Conservation (phyloP, 306 rosid genomes). For the Pterocarpus macrocarpus region DNA sequence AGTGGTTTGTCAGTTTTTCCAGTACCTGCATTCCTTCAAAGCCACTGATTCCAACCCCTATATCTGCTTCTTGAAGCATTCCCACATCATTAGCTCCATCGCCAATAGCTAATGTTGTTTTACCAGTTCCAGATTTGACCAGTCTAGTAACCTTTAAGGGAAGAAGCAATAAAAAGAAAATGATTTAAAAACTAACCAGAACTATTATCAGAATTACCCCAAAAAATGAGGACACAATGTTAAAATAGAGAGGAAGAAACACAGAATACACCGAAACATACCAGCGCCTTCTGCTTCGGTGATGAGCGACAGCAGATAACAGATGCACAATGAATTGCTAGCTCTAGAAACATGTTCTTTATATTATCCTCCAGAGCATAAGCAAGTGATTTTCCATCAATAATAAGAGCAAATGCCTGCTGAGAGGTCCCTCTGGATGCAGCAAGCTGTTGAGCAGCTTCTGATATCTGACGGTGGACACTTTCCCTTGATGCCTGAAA, state of each 20-base stretch:
- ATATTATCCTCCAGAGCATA: slow-evolving; percentile 66
- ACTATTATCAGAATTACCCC: slow-evolving; percentile 14
- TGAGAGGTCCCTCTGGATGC: slow-evolving; percentile 65
- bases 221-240: not conserved
- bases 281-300: slow-evolving; percentile 96
- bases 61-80: slow-evolving; percentile 97
- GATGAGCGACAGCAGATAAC: slow-evolving; percentile 96
- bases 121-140: slow-evolving; percentile 87
- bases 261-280: slow-evolving; percentile 48
- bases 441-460: slow-evolving; percentile 64
- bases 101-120: slow-evolving; percentile 90
- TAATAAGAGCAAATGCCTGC: slow-evolving; percentile 76
- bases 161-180: slow-evolving; percentile 18
- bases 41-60: slow-evolving; percentile 94
- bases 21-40: slow-evolving; percentile 96
- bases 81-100: slow-evolving; percentile 98
- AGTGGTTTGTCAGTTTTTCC: slow-evolving; percentile 21
- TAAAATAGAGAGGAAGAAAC: slow-evolving; percentile 22
- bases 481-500: slow-evolving; percentile 80
- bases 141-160: slow-evolving; percentile 76
- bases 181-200: not conserved
- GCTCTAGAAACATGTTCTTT: slow-evolving; percentile 70
- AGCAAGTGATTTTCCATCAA: slow-evolving; percentile 88
- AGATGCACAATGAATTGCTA: slow-evolving; percentile 79
- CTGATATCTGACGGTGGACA: slow-evolving; percentile 70